Evolutionary conservation across 2,329 filamentous ascomycete species (phyloP).

Genomic region (Pseudopithomyces maydicus): DNA sequence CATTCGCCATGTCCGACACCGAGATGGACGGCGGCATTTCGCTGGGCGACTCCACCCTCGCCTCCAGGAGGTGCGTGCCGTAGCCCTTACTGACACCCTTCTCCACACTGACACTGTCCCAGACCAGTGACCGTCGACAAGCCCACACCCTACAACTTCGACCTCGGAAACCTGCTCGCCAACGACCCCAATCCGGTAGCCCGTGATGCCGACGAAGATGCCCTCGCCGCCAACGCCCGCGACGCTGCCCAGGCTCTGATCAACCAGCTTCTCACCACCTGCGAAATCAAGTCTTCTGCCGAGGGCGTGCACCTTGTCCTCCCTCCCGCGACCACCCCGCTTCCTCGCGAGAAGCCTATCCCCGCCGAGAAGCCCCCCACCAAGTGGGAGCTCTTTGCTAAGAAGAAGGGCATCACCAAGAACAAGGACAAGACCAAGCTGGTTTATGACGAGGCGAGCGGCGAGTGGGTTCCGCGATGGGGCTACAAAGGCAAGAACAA

Average conservation of each 20-base stretch:
- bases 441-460: slow-evolving; percentile 80
- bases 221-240: slow-evolving; percentile 75
- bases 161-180: slow-evolving; percentile 84
- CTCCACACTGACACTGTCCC: not conserved
- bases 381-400: slow-evolving; percentile 95
- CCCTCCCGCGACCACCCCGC: slow-evolving; percentile 68
- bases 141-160: slow-evolving; percentile 89
- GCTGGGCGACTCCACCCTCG: slow-evolving; percentile 39
- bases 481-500: slow-evolving; percentile 92
- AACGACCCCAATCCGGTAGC: slow-evolving; percentile 84
- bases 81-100: not conserved
- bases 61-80: slow-evolving; percentile 35
- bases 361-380: slow-evolving; percentile 81
- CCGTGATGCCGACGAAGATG: slow-evolving; percentile 64
- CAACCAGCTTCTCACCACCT: slow-evolving; percentile 91
- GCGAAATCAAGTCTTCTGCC: slow-evolving; percentile 72
- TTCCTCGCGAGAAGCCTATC: slow-evolving; percentile 92
- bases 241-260: slow-evolving; percentile 91
- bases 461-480: slow-evolving; percentile 93
- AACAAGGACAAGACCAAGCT: slow-evolving; percentile 79
- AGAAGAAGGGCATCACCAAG: slow-evolving; percentile 93
- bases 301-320: slow-evolving; percentile 79
- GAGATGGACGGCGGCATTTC: slow-evolving; percentile 39
- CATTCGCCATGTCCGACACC: slow-evolving; percentile 28
- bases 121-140: slow-evolving; percentile 60